Evolutionary conservation across 257 asterid species (phyloP).

Genomic region (Jaltomata sinuosa): DNA sequence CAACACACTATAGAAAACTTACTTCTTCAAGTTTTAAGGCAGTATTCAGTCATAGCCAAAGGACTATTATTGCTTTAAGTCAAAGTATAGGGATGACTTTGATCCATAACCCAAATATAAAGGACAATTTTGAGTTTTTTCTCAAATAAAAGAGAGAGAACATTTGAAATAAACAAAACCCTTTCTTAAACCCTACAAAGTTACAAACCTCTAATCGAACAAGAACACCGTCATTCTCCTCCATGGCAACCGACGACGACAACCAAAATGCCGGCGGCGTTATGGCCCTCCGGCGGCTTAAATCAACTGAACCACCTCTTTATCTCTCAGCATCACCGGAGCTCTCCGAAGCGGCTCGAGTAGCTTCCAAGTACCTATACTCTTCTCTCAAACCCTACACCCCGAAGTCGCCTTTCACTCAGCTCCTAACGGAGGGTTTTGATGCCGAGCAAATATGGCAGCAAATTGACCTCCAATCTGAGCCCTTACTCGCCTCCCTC

Average conservation of each 20-base stretch:
- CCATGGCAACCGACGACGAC: conserved; percentile 7
- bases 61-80: neutral
- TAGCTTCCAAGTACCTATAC: conserved; percentile 53
- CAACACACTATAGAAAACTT: too few species aligned
- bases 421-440: conserved; percentile 51
- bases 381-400: conserved; percentile 47
- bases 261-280: neutral
- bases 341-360: conserved; percentile 57
- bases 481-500: conserved; percentile 53
- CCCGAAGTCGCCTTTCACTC: conserved; percentile 51
- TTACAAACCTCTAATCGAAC: neutral
- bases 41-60: neutral
- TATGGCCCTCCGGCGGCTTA: conserved; percentile 48
- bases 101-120: neutral
- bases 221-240: conserved; percentile 12
- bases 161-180: neutral
- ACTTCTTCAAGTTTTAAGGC: too few species aligned
- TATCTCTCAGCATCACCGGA: conserved; percentile 65
- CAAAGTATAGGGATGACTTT: neutral
- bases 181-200: conserved; percentile 2
- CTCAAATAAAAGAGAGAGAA: neutral
- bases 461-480: conserved; percentile 82
- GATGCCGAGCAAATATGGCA: conserved; percentile 90
- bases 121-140: neutral
- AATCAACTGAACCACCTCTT: conserved; percentile 51